Base-by-base conservation (phyloP, 805 yeast genomes). In the Teunomyces aglyptinius region DNA sequence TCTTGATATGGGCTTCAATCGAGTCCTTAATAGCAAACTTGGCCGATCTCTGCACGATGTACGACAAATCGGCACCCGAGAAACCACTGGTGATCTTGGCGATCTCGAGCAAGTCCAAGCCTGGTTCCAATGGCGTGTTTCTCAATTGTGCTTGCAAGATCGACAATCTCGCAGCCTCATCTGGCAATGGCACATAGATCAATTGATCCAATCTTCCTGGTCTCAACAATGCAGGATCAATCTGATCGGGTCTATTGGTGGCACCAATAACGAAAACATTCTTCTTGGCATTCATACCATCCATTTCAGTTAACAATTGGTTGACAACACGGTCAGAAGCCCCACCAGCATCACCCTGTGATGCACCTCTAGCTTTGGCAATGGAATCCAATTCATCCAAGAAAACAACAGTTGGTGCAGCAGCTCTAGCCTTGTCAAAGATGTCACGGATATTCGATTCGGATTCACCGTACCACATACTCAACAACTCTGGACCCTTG, bases 231-330 rank as follows among this genome's bases (percentile, higher is more conserved):
- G 99, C 99, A 19, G 99, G 98, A 66, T 94, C 99, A 58, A 94
- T 94, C 76, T 94, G 98, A 70, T 95, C 99, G 34, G 99, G 99
- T 78, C 99, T 85, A 75, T 94, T 94, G 47, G 99, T 94, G 35
- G 99, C 99, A 74, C 99, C 99, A 73, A 94, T 89, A 47, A 94
- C 97, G 64, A 94, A 94, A 31, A 94, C 99, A 64, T 94, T 94
- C 84, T 94, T 94, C 78, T 94, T 94, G 53, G 97, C 96, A 67
- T 94, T 94, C 99, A 94, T 94, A 82, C 99, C 99, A 72, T 94
- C 99, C 99, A 94, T 94, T 75, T 91, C 96, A 6, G 97, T 90
- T 67, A 91, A 80, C 65, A 91, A 80, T 75, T 91, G 97, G 72
- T 92, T 91, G 44, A 91, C 97, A 52, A 91, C 97, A 70, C 96